Conservation (phyloP, 1,284 basidiomycete genomes). For the Rhodofomes roseus region DNA sequence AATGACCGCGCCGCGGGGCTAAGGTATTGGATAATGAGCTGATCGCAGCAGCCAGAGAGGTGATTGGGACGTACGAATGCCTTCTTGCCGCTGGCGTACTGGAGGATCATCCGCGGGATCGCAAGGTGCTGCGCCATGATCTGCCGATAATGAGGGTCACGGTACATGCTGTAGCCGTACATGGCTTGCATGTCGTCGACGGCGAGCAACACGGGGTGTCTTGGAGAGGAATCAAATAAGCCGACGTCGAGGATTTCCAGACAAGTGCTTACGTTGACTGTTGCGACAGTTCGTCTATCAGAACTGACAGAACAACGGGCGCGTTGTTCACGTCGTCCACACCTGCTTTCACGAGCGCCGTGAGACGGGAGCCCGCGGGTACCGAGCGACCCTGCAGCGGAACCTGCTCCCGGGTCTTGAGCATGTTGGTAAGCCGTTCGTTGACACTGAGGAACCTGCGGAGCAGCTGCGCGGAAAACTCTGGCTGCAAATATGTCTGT, state of each 20-base stretch:
- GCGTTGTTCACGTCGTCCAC: slow-evolving; percentile 52
- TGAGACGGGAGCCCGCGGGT: slow-evolving; percentile 46
- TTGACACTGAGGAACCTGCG: slow-evolving; percentile 59
- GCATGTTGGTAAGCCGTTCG: slow-evolving; percentile 32
- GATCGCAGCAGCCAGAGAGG: not conserved
- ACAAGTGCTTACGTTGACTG: slow-evolving; percentile 58
- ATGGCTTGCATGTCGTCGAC: slow-evolving; percentile 87
- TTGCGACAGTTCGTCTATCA: slow-evolving; percentile 62
- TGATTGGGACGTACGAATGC: slow-evolving; percentile 51
- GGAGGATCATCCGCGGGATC: slow-evolving; percentile 74
- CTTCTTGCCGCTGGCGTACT: slow-evolving; percentile 69
- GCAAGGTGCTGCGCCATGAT: slow-evolving; percentile 83
- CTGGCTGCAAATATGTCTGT: slow-evolving; percentile 78
- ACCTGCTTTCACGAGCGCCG: slow-evolving; percentile 59
- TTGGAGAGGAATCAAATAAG: slow-evolving; percentile 26
- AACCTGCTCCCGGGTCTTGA: slow-evolving; percentile 40
- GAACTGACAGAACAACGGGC: slow-evolving; percentile 59
- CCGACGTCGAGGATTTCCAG: not conserved
- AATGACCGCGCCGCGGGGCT: slow-evolving; percentile 63
- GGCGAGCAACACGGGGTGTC: slow-evolving; percentile 76
- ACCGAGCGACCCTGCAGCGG: slow-evolving; percentile 46
- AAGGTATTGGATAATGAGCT: slow-evolving; percentile 9
- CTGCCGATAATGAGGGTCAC: slow-evolving; percentile 70
- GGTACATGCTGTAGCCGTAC: slow-evolving; percentile 68
- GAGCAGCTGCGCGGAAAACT: slow-evolving; percentile 56